phyloP scores from a whole-genome alignment of 2,329 filamentous ascomycete species.

The Pseudomassariella vexata region DNA sequence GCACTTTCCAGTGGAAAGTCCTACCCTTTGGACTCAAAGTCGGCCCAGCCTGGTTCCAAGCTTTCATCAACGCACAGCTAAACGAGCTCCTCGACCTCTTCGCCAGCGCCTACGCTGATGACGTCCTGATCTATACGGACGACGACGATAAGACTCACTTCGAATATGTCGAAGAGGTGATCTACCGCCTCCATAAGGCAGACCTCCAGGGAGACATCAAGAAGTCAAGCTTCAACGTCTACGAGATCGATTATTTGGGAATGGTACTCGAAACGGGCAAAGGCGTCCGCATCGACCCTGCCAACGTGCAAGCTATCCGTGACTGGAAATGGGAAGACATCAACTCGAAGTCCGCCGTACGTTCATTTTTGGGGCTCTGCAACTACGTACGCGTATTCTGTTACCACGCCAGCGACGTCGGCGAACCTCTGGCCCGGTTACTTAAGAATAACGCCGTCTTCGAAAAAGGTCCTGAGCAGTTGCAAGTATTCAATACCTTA shows the following conservation, averaged over 20 bases:
- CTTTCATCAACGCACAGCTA: background rate
- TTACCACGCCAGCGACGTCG: too few species aligned
- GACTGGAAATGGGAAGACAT: too few species aligned
- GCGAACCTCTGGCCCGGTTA: too few species aligned
- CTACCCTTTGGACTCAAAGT: background rate
- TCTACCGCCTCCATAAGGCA: background rate
- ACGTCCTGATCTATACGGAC: background rate
- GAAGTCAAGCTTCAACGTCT: background rate
- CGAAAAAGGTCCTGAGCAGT: too few species aligned
- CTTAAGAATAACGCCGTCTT: too few species aligned
- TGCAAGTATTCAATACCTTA: too few species aligned
- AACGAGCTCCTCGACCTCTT: background rate
- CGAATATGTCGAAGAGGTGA: background rate
- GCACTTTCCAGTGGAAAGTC: constrained; percentile 1
- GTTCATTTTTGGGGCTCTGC: too few species aligned
- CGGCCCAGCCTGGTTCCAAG: background rate
- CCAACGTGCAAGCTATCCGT: too few species aligned
- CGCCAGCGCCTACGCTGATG: background rate
- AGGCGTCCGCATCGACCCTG: too few species aligned
- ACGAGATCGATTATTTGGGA: background rate
- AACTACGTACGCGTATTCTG: too few species aligned
- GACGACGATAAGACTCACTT: background rate
- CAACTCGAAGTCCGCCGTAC: too few species aligned
- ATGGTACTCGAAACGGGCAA: background rate
- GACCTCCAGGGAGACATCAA: constrained; percentile 1